Base-by-base conservation (phyloP, 768 basidiomycete species). In the Trametes cingulata region DNA sequence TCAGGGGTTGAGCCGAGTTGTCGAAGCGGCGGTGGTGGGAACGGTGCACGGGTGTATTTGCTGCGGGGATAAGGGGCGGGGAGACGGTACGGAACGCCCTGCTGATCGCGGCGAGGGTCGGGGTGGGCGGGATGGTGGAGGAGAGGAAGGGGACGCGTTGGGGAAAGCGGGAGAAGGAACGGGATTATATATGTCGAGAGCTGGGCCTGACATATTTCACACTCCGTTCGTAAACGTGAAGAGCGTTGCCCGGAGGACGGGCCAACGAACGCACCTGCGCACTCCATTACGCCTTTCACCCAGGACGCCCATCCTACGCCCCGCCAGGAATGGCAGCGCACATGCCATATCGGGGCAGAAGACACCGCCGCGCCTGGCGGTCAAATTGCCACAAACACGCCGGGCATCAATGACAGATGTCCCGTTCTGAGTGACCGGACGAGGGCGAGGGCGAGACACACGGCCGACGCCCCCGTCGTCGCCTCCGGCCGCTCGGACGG, bases 61-160 rank as follows among this genome's bases (percentile, higher is more conserved):
- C 46, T 27, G 54, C 25, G 12, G 50, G 12, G 50, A 14, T 12
- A n/a, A 33, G 48, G 3, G 15, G 49, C 8, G 25, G 48, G 37
- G 33, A 14, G 47, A 40, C 25, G 45, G 25, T 19, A n/a, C 6
- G 45, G 25, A 25, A n/a, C 6, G 42, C 41, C 53, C 53, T 48
- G 53, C 49, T 56, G 47, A 52, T 63, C 62, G 62, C 62, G 36
- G 57, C 48, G 43, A 52, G 62, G 56, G 61, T 49, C 6, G 8
- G 29, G 41, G 20, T 9, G 42, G n/a, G 55, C 36, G 4, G 46
- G 29, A 35, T 41, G 50, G 52, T 25, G 35, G 52, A 41, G 27
- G 20, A 49, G 42, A 35, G 50, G 47, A 52, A 59, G 58, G 62
- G 57, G 58, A 51, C 57, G 57, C 57, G 57, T 63, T 53, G 46